Evolutionary conservation across 495 filamentous ascomycete species (phyloP), one percentile per base, ranked within the genome.

Genomic region (Penicillium ochrochloron): DNA sequence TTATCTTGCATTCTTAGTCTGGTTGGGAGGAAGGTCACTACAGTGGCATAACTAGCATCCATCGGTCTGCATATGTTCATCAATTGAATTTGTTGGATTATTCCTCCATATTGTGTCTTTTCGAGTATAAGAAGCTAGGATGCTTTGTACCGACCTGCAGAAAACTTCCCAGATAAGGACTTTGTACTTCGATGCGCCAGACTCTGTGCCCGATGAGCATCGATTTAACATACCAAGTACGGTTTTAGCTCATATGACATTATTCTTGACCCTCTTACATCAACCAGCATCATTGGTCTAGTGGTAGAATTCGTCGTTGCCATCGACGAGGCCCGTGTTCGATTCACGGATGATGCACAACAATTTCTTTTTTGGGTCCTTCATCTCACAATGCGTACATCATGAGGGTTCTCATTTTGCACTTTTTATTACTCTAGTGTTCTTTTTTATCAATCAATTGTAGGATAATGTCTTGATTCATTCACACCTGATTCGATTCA

Each of bases 301-400:
- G 81, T 83, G 81, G 81, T 84, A 83, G 79, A 84, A 84, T 84
- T 83, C 80, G 74, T 84, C 81, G 81, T 83, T 84, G 80, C 81
- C 80, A 84, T 84, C 82, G 82, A 84, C 74, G 82, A 83, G 82
- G 79, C 82, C 80, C 80, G 82, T 79, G 82, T 84, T 84, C 82
- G 82, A 84, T 83, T 84, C 82, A 79, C 81, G 80, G 80, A 80
- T 81, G 78, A 82, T 81, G 81, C 81, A 82, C 39, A 68, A 9
- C 33, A 46, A 2, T 8, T 58, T 67, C 66, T 65, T 44, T 64
- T 54, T 59, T 51, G 1, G 37, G 12, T 37, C 12, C 14, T 37
- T 5, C 31, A 0, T 33, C 8, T 33, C 5, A 9, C 31, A 33
- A 7, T 1, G n/a, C 31, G 5, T 33, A 33, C 1, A 9, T 7